Base-by-base conservation (phyloP, 805 yeast genomes). In the Saturnispora zaruensis region DNA sequence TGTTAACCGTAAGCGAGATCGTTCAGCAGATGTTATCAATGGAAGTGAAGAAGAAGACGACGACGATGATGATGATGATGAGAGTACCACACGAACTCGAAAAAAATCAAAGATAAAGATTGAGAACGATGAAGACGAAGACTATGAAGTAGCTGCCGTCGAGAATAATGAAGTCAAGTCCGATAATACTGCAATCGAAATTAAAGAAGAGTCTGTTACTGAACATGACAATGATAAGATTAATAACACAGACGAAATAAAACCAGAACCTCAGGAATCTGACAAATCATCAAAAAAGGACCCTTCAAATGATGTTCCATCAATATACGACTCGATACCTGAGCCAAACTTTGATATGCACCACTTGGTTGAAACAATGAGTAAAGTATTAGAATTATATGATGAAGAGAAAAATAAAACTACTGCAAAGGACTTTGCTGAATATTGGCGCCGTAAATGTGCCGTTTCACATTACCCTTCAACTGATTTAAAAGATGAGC, bases 381-480 rank as follows among this genome's bases (percentile, higher is more conserved):
- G 51, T 13, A 55, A 57, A 9, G 49, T 49, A 11, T 51, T 65
- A 41, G 52, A 55, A 23, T 48, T 64, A 34, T 64, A 55, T 36
- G 55, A 61, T 30, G 73, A 78, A 44, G 84, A 84, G 1, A 61
- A 79, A 20, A 75, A 79, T 13, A 83, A 78, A 51, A 74, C 79
- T 16, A 79, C 78, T n/a, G 88, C 88, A 6, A 44, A 46, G 30
- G 81, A 78, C 20, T 60, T 57, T 38, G 51, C 51, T 14, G 96
- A 86, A 44, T 87, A 77, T 58, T 65, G 85, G 51, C 84, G 85
- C 61, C 74, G 74, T 55, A 84, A 84, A 62, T 88, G 82, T 59
- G 96, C 86, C 3, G 99, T 93, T 14, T 86, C 93, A 0, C 81
- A 90, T n/a, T 93, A 81, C 63, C 99, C 99, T 0, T 77, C 81